Conservation (phyloP, 2,329 filamentous ascomycete genomes). For the Beauveria scarabaeidicola region DNA sequence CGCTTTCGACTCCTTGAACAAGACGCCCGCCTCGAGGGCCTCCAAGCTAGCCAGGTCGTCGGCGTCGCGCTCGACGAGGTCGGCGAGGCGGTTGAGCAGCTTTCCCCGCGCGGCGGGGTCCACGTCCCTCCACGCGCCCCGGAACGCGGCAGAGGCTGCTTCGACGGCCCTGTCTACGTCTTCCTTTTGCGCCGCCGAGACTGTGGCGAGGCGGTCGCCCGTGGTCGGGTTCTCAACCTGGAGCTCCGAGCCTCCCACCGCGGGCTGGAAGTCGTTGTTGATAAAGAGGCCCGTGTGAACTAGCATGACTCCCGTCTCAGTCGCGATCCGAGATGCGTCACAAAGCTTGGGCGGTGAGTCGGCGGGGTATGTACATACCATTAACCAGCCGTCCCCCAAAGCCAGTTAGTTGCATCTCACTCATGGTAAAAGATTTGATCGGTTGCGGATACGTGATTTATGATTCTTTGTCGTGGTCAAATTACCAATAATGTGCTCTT, state of each 20-base stretch:
- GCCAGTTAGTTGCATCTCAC: not conserved
- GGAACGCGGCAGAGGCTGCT: constrained; percentile 13
- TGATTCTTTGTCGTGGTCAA: not conserved
- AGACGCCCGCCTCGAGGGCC: constrained; percentile 4
- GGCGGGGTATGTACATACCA: not conserved
- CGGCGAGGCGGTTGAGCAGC: constrained; percentile 12
- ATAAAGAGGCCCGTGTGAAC: constrained; percentile 11
- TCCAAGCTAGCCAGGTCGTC: constrained; percentile 13
- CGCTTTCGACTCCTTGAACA: constrained; percentile 11
- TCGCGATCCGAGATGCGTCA: not conserved
- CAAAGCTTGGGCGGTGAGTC: not conserved
- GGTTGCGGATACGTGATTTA: not conserved
- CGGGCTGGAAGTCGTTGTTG: constrained; percentile 12
- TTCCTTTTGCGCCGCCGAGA: constrained; percentile 12
- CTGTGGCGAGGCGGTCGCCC: constrained; percentile 16
- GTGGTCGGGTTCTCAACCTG: constrained; percentile 17
- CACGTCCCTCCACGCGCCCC: constrained; percentile 8
- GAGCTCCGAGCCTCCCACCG: constrained; percentile 6
- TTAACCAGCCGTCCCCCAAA: not conserved
- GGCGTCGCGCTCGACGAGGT: constrained; percentile 11
- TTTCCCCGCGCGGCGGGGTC: constrained; percentile 5
- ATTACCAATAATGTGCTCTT: no score
- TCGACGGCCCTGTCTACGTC: constrained; percentile 13
- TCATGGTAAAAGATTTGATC: not conserved
- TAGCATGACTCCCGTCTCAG: not conserved